Percentiles rank a stretch among this genome's conserved stretches.
Evolutionary conservation across 2,329 filamentous ascomycete species (phyloP).

Genomic region (Colletotrichum shisoi): DNA sequence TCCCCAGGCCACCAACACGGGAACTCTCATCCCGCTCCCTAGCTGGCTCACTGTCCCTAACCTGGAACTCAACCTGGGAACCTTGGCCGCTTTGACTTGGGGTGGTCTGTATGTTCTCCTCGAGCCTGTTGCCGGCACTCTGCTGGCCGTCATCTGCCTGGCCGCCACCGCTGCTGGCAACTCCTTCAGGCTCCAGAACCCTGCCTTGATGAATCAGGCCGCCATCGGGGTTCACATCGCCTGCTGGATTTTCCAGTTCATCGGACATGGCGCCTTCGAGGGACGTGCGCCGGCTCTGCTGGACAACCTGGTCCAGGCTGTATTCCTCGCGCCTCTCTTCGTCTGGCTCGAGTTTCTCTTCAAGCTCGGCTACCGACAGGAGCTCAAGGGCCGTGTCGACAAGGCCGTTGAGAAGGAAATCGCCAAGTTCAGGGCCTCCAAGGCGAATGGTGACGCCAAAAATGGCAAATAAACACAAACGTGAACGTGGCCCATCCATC

Average conservation of each 20-base stretch:
- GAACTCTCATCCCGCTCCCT: constrained; percentile 69
- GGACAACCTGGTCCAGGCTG: constrained; percentile 88
- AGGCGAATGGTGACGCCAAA: constrained; percentile 55
- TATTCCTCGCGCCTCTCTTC: constrained; percentile 94
- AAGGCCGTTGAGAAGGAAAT: constrained; percentile 79
- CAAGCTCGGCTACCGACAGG: constrained; percentile 85
- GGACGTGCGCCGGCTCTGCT: constrained; percentile 85
- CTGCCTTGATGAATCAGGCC: constrained; percentile 58
- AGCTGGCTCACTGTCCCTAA: constrained; percentile 73
- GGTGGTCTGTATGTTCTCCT: constrained; percentile 85
- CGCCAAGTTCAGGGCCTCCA: constrained; percentile 72
- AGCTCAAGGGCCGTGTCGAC: constrained; percentile 82
- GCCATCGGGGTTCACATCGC: constrained; percentile 74
- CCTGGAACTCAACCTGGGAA: constrained; percentile 71
- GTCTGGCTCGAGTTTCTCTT: constrained; percentile 97
- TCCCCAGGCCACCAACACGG: constrained; percentile 67
- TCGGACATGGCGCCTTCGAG: constrained; percentile 91
- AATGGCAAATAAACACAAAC: constrained; percentile 56
- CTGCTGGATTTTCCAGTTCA: constrained; percentile 87
- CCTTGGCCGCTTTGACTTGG: constrained; percentile 72
- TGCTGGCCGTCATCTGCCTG: constrained; percentile 79
- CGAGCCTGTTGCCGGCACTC: constrained; percentile 87
- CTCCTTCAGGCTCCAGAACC: constrained; percentile 69
- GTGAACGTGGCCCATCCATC: constrained; percentile 8
- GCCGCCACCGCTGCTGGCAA: constrained; percentile 78